These are phyloP conservation scores for Leptomonas pyrrhocoris DNA, from an alignment of 208 protist species.

Conservation along the genomic window DNA sequence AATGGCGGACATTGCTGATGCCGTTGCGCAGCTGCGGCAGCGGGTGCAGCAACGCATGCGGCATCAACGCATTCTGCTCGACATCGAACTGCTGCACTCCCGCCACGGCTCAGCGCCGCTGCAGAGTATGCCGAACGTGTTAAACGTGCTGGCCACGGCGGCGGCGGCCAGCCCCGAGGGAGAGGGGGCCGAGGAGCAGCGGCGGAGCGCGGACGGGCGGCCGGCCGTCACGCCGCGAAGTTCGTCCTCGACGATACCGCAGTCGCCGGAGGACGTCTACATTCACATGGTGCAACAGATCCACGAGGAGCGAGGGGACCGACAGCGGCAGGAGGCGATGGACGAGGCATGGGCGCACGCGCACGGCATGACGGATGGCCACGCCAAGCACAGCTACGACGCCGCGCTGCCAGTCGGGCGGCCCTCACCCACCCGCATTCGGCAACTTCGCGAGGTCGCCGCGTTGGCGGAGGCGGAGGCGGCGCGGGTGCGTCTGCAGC, in stretches of 20 bases:
- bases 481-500: neutral
- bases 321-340: constrained; percentile 1
- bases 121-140: constrained; percentile 31
- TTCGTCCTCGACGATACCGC: neutral
- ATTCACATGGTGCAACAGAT: constrained; percentile 28
- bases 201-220: neutral
- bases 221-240: too few relatives aligned
- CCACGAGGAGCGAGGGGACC: constrained; percentile 3
- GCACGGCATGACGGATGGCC: neutral
- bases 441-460: constrained; percentile 23
- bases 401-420: neutral
- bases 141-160: constrained; percentile 24
- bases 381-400: neutral
- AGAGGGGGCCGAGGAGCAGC: neutral
- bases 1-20: constrained; percentile 47
- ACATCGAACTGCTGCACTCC: constrained; percentile 24
- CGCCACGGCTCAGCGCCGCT: constrained; percentile 28
- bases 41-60: constrained; percentile 40
- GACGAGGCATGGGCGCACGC: neutral
- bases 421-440: constrained; percentile 9
- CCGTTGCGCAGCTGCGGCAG: constrained; percentile 56
- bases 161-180: constrained; percentile 10
- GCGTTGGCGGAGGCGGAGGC: constrained; percentile 15
- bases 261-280: constrained; percentile 25
- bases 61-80: constrained; percentile 29